phyloP scores from a whole-genome alignment of 352 stramenopile species.

The Pythium insidiosum region DNA sequence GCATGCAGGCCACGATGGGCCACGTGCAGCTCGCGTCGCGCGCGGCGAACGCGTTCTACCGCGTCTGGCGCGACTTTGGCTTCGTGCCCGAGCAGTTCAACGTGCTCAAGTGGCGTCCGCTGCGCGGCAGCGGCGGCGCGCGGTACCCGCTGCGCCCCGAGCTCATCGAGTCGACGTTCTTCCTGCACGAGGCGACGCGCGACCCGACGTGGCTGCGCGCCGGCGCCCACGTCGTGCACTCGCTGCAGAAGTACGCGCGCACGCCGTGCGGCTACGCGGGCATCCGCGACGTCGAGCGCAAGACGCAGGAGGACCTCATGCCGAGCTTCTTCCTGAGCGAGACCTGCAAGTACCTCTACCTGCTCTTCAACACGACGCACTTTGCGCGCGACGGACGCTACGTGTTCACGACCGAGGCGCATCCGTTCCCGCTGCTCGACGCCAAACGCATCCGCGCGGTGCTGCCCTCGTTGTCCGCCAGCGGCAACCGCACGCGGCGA shows the following conservation, averaged over 20 bases:
- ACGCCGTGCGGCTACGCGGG: conserved; percentile 92
- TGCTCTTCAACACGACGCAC: conserved; percentile 92
- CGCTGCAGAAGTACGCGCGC: conserved; percentile 87
- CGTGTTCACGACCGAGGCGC: conserved; percentile 96
- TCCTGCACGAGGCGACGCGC: conserved; percentile 89
- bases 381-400: conserved; percentile 86
- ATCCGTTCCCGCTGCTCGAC: conserved; percentile 86
- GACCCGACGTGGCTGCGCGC: conserved; percentile 78
- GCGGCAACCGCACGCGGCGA: conserved; percentile 2
- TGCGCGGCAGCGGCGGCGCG: conserved; percentile 35
- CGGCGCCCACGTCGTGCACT: conserved; percentile 72
- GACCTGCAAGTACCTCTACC: conserved; percentile 99
- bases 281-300: conserved; percentile 77
- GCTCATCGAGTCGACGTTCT: conserved; percentile 96
- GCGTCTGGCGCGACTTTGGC: conserved; percentile 92
- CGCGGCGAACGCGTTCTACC: conserved; percentile 93
- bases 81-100: conserved; percentile 97
- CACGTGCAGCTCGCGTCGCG: conserved; percentile 75
- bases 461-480: conserved; percentile 22
- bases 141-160: conserved; percentile 95
- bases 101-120: conserved; percentile 67
- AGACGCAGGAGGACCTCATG: conserved; percentile 95
- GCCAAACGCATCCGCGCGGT: conserved; percentile 24
- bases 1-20: conserved; percentile 92
- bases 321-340: conserved; percentile 98